These are phyloP conservation scores for Aspergillus tubingensis DNA, from an alignment of 2,329 filamentous ascomycete species.

Conservation along the genomic window DNA sequence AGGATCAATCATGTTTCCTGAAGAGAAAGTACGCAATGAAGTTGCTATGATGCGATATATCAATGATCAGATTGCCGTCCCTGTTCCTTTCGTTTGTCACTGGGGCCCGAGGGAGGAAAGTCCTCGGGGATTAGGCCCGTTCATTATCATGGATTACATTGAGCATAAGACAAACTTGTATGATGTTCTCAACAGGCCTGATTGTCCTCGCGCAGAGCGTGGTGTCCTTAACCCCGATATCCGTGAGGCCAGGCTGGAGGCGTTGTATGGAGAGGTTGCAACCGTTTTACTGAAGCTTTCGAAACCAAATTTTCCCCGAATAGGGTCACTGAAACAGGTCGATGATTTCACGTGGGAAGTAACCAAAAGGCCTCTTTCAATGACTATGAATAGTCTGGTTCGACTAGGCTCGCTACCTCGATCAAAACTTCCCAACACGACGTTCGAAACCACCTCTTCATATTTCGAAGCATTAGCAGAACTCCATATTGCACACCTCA, in stretches of 20 bases:
- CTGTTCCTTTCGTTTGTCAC: constrained; percentile 26
- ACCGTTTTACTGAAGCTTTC: constrained; percentile 30
- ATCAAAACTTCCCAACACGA: constrained; percentile 23
- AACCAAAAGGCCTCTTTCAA: constrained; percentile 24
- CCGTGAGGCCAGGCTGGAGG: constrained; percentile 20
- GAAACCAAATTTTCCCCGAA: constrained; percentile 27
- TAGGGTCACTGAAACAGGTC: constrained; percentile 24
- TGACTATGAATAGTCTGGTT: constrained; percentile 31
- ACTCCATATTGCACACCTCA: constrained; percentile 30
- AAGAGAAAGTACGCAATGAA: constrained; percentile 34
- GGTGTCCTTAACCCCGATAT: constrained; percentile 20
- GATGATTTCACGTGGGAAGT: constrained; percentile 19
- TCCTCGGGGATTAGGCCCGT: constrained; percentile 23
- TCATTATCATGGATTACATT: constrained; percentile 30
- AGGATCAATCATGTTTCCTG: constrained; percentile 27
- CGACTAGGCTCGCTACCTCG: constrained; percentile 19
- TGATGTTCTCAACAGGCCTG: constrained; percentile 25
- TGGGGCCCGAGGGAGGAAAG: constrained; percentile 14
- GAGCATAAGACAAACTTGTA: constrained; percentile 25
- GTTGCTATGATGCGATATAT: constrained; percentile 30
- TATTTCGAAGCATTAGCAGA: constrained; percentile 32
- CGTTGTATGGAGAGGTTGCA: constrained; percentile 28
- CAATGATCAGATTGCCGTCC: constrained; percentile 26
- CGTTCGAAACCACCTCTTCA: constrained; percentile 26
- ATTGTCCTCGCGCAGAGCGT: constrained; percentile 9